Evolutionary conservation across 2,329 filamentous ascomycete genomes (phyloP).

Genomic region (Aspergillus glaucus): DNA sequence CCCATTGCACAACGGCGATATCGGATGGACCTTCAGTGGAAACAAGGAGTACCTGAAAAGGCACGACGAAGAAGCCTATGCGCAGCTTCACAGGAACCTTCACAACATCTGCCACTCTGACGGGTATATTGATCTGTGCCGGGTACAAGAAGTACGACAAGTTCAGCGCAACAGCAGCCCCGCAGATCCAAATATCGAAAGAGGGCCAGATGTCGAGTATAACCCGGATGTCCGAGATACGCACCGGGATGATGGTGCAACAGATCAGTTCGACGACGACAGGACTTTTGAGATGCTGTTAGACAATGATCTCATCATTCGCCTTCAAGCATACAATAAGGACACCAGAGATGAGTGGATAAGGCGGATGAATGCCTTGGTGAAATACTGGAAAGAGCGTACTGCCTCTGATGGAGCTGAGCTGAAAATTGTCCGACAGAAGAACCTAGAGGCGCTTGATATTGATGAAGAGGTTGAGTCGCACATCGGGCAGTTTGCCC

Average conservation of each 20-base stretch:
- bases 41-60: slow-evolving; percentile 41
- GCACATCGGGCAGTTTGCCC: slow-evolving; percentile 58
- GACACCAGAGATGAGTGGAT: slow-evolving; percentile 58
- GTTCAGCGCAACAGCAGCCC: slow-evolving; percentile 46
- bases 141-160: slow-evolving; percentile 52
- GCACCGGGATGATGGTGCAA: slow-evolving; percentile 47
- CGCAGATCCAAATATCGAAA: slow-evolving; percentile 48
- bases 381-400: slow-evolving; percentile 58
- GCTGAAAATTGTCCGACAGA: slow-evolving; percentile 51
- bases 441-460: slow-evolving; percentile 54
- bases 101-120: slow-evolving; percentile 56
- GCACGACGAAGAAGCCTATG: slow-evolving; percentile 54
- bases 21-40: slow-evolving; percentile 51
- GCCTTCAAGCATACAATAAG: slow-evolving; percentile 54
- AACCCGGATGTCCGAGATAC: slow-evolving; percentile 44
- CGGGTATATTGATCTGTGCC: slow-evolving; percentile 57
- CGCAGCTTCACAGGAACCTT: slow-evolving; percentile 53
- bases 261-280: slow-evolving; percentile 49
- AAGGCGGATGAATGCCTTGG: slow-evolving; percentile 49
- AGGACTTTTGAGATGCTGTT: slow-evolving; percentile 57
- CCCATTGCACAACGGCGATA: slow-evolving; percentile 46
- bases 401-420: slow-evolving; percentile 51
- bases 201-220: slow-evolving; percentile 52
- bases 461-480: slow-evolving; percentile 63
- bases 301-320: slow-evolving; percentile 56